Evolutionary conservation across 495 filamentous ascomycete genomes (phyloP), one percentile per base, ranked within the genome.

Genomic region (Neurospora terricola): DNA sequence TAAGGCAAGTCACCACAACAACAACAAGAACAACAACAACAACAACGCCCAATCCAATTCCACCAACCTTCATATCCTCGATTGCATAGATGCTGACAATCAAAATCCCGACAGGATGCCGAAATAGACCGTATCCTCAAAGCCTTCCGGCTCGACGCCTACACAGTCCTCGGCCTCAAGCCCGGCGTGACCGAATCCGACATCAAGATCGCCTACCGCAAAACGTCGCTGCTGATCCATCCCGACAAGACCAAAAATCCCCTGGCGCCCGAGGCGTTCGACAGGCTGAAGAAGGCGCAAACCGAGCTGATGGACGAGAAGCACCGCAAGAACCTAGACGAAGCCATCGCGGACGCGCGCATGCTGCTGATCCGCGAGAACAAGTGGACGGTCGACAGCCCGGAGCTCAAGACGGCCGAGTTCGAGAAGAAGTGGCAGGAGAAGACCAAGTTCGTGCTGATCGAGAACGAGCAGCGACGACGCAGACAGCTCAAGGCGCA

Each of bases 201-300:
- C 83, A 98, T 99, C 85, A 98, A 98, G 83, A 83, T 90, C 73
- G 85, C 87, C 80, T 99, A 98, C 86, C 93, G 96, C 83, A 94
- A 91, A 77, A 98, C 97, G 80, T 99, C 96, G 18, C 90, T 99
- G 39, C 89, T 99, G 7, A 98, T 99, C 85, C 96, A 99, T 84
- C 96, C 96, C 12, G 96, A 99, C 84, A 98, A 98, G 83, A 98
- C 96, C 70, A 90, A 89, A 76, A 98, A 99, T 81, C 92, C 93
- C 1, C 87, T 85, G 38, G 96, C 96, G 10, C 95, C 96, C 1
- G 94, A 98, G 77, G 96, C 96, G 75, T 99, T 99, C 80, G 96
- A 99, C 83, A 90, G 94, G 3, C 89, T 99, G 5, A 97, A 97
- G 80, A 97, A 98, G 81, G 96, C 96, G 11, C 93, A 98, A 77